Evolutionary conservation across 768 basidiomycete species (phyloP).

Genomic region (Suillus discolor): DNA sequence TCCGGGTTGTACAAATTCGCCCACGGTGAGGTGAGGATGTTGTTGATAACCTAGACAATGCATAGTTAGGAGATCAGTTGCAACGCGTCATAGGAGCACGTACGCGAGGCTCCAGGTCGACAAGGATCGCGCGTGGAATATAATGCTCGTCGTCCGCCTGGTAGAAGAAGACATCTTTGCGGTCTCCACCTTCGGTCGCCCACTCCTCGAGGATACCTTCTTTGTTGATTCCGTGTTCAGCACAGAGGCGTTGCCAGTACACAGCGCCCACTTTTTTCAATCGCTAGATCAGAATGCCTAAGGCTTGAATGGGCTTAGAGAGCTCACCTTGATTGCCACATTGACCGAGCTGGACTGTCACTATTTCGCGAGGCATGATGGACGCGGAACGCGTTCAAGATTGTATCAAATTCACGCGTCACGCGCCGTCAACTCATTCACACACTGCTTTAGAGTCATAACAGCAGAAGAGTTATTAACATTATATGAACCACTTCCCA

Average conservation of each 20-base stretch:
- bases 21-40: conserved; percentile 86
- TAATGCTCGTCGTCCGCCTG: conserved; percentile 99
- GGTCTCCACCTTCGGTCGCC: conserved; percentile 93
- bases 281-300: conserved; percentile 10
- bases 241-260: conserved; percentile 97
- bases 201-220: conserved; percentile 97
- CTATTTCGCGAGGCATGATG: conserved; percentile 80
- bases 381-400: conserved; percentile 20
- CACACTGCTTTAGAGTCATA: background rate
- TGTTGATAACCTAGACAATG: conserved; percentile 84
- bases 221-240: conserved; percentile 96
- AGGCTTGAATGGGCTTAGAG: conserved; percentile 14
- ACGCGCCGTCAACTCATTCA: background rate
- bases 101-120: conserved; percentile 96
- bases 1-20: conserved; percentile 94
- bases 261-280: conserved; percentile 82
- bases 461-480: conserved; percentile 19
- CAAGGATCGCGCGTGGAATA: conserved; percentile 93
- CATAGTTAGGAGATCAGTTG: background rate
- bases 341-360: conserved; percentile 86
- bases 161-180: conserved; percentile 99
- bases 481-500: conserved; percentile 23
- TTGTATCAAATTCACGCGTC: conserved; percentile 15
- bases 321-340: conserved; percentile 87
- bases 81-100: conserved; percentile 30